phyloP scores from a whole-genome alignment of 2,329 filamentous ascomycete species.

The Eutypella sp. region DNA sequence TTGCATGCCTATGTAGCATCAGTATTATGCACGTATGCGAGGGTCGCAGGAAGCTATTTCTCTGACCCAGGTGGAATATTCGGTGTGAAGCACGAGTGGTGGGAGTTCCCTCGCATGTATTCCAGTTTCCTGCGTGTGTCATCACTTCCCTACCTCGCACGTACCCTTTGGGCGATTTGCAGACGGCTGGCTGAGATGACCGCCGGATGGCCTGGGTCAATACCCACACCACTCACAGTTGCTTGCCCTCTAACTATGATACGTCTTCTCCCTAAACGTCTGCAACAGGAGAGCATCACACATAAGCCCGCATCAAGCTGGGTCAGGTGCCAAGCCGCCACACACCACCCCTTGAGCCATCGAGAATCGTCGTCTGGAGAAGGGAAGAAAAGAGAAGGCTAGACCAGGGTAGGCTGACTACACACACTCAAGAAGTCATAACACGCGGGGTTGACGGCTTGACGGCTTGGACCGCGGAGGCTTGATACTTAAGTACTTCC shows the following conservation, averaged over 20 bases:
- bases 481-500: too few species aligned
- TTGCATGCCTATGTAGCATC: neutral
- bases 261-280: too few species aligned
- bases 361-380: too few species aligned
- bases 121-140: neutral
- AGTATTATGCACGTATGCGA: neutral
- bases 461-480: too few species aligned
- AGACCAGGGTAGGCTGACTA: too few species aligned
- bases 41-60: neutral
- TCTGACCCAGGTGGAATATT: neutral
- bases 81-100: neutral
- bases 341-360: neutral
- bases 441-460: too few species aligned
- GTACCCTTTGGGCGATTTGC: neutral
- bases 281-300: neutral
- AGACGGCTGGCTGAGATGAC: neutral
- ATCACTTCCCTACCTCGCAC: neutral
- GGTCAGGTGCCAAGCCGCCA: neutral
- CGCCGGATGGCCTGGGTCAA: neutral
- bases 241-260: neutral
- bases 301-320: neutral
- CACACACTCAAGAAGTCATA: too few species aligned
- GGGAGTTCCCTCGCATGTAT: neutral
- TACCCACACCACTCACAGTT: neutral
- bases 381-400: too few species aligned